Evolutionary conservation across 75 land plant genomes (phyloP), one percentile per base, ranked within the genome.

Genomic region (Cupressus sempervirens): DNA sequence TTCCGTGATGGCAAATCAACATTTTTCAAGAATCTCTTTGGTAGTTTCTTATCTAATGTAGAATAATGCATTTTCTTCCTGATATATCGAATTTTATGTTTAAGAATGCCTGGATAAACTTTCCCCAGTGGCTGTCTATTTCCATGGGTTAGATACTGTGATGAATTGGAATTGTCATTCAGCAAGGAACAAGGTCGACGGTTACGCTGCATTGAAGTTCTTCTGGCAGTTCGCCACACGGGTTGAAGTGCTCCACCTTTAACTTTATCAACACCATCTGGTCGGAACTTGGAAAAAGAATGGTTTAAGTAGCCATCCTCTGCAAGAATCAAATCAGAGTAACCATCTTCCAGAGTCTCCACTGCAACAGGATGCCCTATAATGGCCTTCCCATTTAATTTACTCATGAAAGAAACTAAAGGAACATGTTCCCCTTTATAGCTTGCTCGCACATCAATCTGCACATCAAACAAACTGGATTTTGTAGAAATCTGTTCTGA

Each of bases 201-300:
- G 15, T 92, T 87, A 29, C 95, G 85, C 83, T 86, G 86, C 91
- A 88, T 93, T 1, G 91, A 89, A 53, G 95, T 95, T 80, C 97
- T 91, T 65, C 95, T 84, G 1, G 86, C 94, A 67, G 97, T 95
- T 73, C 91, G 86, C 97, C 97, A 95, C 2, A 90, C 92, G 16
- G 92, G 91, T 68, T 86, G 88, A 62, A 83, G 85, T 14, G 89
- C 81, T 11, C 84, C 68, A 72, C 85, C 87, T 38, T 80, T 84
- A 18, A 85, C 86, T 45, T 52, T 74, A 45, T 85, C 79, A 36
- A 45, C n/a, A 35, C 53, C 56, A 20, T 54, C 34, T 53, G 83
- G 20, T 34, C 16, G 56, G 26, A 41, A 40, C n/a, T 79, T 43
- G 15, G 35, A 20, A 48, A 52, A 1, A 48, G 81, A 41, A 80